These are phyloP conservation scores for Phytophthora meadii DNA, from an alignment of 352 stramenopile species.

Conservation along the genomic window DNA sequence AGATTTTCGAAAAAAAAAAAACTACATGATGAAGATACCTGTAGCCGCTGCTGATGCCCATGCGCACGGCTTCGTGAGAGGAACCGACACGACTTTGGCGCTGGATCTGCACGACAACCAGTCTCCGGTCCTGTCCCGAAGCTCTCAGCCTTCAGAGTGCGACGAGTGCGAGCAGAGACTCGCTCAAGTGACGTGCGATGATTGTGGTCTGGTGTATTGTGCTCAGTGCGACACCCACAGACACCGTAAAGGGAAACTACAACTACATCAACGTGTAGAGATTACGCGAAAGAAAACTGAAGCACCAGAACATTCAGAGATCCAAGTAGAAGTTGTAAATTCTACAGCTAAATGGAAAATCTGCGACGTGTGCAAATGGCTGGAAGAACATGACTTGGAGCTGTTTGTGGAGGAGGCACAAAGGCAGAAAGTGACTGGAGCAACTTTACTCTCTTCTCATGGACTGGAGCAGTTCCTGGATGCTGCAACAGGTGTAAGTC, in stretches of 20 bases:
- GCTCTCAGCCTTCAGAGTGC: constrained; percentile 34
- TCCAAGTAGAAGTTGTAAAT: constrained; percentile 6
- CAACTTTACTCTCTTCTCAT: constrained; percentile 45
- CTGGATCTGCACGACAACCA: constrained; percentile 33
- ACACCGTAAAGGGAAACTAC: constrained; percentile 87
- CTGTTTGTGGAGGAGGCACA: constrained; percentile 60
- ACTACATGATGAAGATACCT: constrained; percentile 26
- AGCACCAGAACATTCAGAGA: constrained; percentile 4
- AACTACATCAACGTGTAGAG: constrained; percentile 62
- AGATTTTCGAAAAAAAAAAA: constrained; percentile 11
- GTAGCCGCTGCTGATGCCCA: constrained; percentile 31
- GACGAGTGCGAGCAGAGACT: constrained; percentile 75
- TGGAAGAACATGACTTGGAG: constrained; percentile 63
- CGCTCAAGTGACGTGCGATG: constrained; percentile 62
- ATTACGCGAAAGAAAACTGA: constrained; percentile 11
- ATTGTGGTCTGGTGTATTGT: constrained; percentile 84
- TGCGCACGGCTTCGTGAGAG: constrained; percentile 53
- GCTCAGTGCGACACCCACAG: constrained; percentile 63
- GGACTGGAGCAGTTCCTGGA: constrained; percentile 69
- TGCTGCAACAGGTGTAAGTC: constrained; percentile 50
- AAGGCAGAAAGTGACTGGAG: constrained; percentile 53
- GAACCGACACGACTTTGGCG: constrained; percentile 35
- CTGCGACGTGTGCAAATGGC: constrained; percentile 63
- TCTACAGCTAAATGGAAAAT: constrained; percentile 39
- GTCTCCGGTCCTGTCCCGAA: not conserved